Percentiles rank a stretch among this genome's conserved stretches.
Evolutionary conservation across 768 basidiomycete genomes (phyloP).

Genomic region (Rhizopogon roseolus): DNA sequence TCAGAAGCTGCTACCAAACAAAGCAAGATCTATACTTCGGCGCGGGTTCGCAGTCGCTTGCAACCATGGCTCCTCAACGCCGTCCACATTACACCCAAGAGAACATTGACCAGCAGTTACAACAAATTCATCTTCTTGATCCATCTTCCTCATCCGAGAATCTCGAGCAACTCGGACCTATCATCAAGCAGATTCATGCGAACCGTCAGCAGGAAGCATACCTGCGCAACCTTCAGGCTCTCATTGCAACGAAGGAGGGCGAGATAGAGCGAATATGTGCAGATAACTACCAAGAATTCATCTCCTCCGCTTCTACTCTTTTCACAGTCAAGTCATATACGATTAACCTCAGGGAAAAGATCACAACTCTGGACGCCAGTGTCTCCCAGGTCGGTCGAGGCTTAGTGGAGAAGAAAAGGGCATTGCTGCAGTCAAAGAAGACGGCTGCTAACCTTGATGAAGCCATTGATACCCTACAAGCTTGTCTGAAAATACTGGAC

Average conservation of each 20-base stretch:
- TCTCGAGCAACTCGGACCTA: constrained; percentile 90
- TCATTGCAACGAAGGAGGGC: constrained; percentile 90
- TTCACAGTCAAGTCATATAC: constrained; percentile 96
- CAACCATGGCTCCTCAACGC: constrained; percentile 68
- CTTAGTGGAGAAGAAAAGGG: constrained; percentile 91
- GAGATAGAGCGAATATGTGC: constrained; percentile 96
- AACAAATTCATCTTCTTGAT: constrained; percentile 87
- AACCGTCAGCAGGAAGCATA: constrained; percentile 87
- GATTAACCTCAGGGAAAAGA: constrained; percentile 87
- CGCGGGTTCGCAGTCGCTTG: constrained; percentile 9
- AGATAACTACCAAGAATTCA: constrained; percentile 97
- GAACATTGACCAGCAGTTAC: constrained; percentile 83
- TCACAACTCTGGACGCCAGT: constrained; percentile 81
- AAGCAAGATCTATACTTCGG: no score
- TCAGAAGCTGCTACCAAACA: constrained; percentile 36
- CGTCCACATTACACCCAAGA: constrained; percentile 74
- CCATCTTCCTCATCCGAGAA: constrained; percentile 88
- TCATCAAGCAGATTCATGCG: constrained; percentile 90
- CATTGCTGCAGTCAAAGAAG: constrained; percentile 84
- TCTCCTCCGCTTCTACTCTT: constrained; percentile 93
- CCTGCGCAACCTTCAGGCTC: constrained; percentile 77
- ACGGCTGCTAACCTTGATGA: constrained; percentile 94
- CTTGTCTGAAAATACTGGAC: constrained; percentile 88
- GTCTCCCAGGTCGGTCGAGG: constrained; percentile 85
- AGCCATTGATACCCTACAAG: constrained; percentile 92